Conservation (phyloP, 768 basidiomycete genomes). For the Rhodosporidiobolus odoratus region DNA sequence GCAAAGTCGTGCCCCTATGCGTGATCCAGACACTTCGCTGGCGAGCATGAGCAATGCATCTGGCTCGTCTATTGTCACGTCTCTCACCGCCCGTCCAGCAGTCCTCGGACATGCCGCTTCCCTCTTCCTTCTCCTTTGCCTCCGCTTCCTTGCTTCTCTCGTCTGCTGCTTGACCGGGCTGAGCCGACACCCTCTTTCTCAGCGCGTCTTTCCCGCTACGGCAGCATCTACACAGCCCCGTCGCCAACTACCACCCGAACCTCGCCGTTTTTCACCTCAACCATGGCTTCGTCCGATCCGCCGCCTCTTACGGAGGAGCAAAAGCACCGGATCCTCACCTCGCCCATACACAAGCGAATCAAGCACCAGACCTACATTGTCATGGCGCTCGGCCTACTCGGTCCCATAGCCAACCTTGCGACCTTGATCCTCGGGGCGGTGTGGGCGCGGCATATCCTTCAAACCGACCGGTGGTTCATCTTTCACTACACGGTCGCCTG, state of each 20-base stretch:
- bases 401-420: neutral
- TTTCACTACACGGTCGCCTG: conserved; percentile 3
- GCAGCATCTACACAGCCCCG: too few relatives aligned
- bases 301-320: conserved; percentile 4
- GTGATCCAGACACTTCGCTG: too few relatives aligned
- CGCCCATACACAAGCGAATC: conserved; percentile 7
- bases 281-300: neutral
- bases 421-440: neutral
- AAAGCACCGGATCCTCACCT: neutral
- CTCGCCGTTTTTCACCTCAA: neutral
- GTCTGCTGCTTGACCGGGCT: too few relatives aligned
- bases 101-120: too few relatives aligned
- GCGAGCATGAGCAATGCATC: too few relatives aligned
- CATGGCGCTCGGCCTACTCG: neutral
- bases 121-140: too few relatives aligned
- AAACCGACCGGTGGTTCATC: conserved; percentile 11
- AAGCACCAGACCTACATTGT: neutral
- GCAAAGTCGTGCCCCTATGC: too few relatives aligned
- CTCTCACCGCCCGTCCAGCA: too few relatives aligned
- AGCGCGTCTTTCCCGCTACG: too few relatives aligned
- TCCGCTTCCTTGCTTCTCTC: too few relatives aligned
- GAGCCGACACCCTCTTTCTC: too few relatives aligned
- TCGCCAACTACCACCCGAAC: neutral
- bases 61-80: too few relatives aligned
- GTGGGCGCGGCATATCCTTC: neutral